These are phyloP conservation scores for Colletotrichum scovillei DNA, from an alignment of 2,329 filamentous ascomycete species.

Conservation along the genomic window DNA sequence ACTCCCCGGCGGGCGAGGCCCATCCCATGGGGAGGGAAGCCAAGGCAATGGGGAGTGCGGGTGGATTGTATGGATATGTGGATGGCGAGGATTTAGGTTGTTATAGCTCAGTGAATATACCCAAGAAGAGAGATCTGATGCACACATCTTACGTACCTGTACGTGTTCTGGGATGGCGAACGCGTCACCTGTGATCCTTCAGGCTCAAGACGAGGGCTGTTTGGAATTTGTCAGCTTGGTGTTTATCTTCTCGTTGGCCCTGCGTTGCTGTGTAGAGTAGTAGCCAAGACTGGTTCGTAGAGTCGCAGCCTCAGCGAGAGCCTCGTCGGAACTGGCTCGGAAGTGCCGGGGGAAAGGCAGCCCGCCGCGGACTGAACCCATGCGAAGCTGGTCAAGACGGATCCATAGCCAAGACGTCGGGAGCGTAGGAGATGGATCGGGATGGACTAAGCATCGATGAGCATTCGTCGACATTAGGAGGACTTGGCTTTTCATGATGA, in stretches of 20 bases:
- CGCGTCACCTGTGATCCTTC: not conserved
- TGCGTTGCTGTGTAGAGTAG: not conserved
- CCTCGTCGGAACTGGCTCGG: not conserved
- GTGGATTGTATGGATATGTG: too few species aligned
- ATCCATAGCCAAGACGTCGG: not conserved
- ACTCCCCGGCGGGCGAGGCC: not conserved
- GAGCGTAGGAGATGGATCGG: not conserved
- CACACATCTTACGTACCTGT: not conserved
- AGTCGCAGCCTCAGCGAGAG: not conserved
- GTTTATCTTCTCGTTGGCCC: not conserved
- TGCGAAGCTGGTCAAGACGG: not conserved
- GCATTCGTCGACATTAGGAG: not conserved
- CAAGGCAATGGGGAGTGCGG: too few species aligned
- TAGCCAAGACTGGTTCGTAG: not conserved
- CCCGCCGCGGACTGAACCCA: not conserved
- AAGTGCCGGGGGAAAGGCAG: not conserved
- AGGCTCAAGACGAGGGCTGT: not conserved
- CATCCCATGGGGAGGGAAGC: not conserved
- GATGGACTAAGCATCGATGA: not conserved
- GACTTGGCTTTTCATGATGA: not conserved
- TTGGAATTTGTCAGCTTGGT: not conserved
- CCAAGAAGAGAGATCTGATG: not conserved
- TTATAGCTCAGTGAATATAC: constrained; percentile 9
- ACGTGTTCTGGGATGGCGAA: not conserved
- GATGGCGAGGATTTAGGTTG: not conserved